Evolutionary conservation across 305 asterid genomes (phyloP).

Genomic region (Ajuga reptans): DNA sequence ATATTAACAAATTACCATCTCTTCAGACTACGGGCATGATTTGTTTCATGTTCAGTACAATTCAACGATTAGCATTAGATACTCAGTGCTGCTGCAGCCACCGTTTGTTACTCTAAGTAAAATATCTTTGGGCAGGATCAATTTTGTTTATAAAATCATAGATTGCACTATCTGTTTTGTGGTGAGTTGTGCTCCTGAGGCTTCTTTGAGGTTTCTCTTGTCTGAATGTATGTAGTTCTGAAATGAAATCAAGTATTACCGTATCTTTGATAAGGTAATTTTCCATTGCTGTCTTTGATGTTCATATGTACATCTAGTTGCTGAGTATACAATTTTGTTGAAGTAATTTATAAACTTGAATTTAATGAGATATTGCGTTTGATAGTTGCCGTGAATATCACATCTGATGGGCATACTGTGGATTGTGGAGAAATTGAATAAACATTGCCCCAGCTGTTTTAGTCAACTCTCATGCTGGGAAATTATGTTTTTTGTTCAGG

Average conservation of each 20-base stretch:
- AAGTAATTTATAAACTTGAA: neutral
- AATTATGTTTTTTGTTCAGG: conserved; percentile 42
- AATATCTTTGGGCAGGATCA: neutral
- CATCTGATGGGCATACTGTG: neutral
- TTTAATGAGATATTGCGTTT: neutral
- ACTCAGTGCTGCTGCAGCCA: neutral
- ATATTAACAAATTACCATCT: neutral
- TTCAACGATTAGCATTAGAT: neutral
- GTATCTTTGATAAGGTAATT: neutral
- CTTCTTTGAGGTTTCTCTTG: neutral
- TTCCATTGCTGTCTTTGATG: neutral
- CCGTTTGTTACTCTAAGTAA: neutral
- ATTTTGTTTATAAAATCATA: neutral
- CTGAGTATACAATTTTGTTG: too few species aligned
- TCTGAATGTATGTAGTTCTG: conserved; percentile 6
- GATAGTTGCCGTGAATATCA: neutral
- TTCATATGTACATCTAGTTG: too few species aligned
- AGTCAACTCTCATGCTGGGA: conserved; percentile 11
- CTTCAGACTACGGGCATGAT: neutral
- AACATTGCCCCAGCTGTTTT: neutral
- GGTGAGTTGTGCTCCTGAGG: neutral
- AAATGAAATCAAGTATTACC: neutral
- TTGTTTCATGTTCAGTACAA: neutral
- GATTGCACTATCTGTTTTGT: neutral
- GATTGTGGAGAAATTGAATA: conserved; percentile 12